Base-by-base conservation (phyloP, 2,329 filamentous ascomycete genomes). In the Epichloe uncinata region DNA sequence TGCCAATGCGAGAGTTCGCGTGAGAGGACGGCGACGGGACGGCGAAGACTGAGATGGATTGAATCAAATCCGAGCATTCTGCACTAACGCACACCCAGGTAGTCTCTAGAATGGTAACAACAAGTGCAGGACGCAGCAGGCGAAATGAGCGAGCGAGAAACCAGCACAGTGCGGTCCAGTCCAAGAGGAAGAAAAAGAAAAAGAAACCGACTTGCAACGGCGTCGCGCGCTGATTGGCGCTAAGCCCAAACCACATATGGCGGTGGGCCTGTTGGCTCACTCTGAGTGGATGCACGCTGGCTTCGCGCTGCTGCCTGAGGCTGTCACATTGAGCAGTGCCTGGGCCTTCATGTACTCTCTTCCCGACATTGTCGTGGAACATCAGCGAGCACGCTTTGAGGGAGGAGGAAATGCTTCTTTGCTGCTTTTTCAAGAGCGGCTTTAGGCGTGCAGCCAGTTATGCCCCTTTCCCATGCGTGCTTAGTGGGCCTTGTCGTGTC, bases 301-400 rank as follows among this genome's bases (percentile, higher is more conserved):
- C 46, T 42, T 50, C 37, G 26, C 3, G 5, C 20, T 30, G 11
- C n/a, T 50, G 48, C 43, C 48, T 50, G 42, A 50, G 48, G 48
- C 35, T 5, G 9, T 6, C 3, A 35, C 20, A 33, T 15, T 3
- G 13, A 35, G 20, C n/a, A 20, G 22, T 26, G 22, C 22, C 22
- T 26, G 22, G 22, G 22, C 22, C 22, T 22, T 6, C 22, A 7
- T 22, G 2, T 22, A 40, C 44, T 13, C 16, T 12, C 30, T 4
- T 18, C n/a, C 5, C 13, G 22, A 45, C 13, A n/a, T 20, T n/a
- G 15, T 34, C n/a, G 20, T 34, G 22, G 13, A 18, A 16, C n/a
- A 26, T 22, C 18, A 42, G 40, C 5, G n/a, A 16, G 4, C 40
- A 42, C 18, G 18, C 11, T 30, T 30, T 30, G 30, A 30, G 30